Base-by-base conservation (phyloP, 2,329 filamentous ascomycete species). In the Pseudogymnoascus sp. region DNA sequence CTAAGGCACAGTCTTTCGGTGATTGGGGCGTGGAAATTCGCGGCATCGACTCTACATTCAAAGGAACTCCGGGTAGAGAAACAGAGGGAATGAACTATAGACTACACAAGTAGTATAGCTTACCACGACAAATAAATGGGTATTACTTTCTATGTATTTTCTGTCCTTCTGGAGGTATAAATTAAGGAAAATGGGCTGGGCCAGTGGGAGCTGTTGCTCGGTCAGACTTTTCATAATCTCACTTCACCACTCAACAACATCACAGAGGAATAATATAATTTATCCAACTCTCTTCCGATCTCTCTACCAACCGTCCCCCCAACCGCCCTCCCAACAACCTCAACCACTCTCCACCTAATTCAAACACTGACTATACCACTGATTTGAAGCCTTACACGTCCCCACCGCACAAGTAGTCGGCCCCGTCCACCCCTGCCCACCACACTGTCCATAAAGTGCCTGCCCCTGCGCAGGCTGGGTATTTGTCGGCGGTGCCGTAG, bases 1-100 rank as follows among this genome's bases (percentile, higher is more conserved):
- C 61, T 71, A 13, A 44, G 69, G 64, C 35, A 73, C 35, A 68
- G 57, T 60, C 62, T 65, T 66, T 41, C 3, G 61, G 67, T 71
- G 60, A 59, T 73, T 11, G 31, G 71, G 59, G 41, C 63, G 26
- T 71, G 69, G 68, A 63, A 65, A 63, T 62, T 24, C 39, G 64
- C 61, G 50, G 67, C 68, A 62, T 66, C 62, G 41, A 62, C 64
- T 60, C 31, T 64, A 17, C 58, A 15, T 60, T 64, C 21, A 33
- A 36, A 29, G 59, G 37, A 64, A 31, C 68, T 73, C 58, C 60
- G 64, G 59, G 33, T 71, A 15, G 21, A 47, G 5, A 67, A 67
- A 17, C 29, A 70, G 59, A 63, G 69, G 72, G 41, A 41, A 41
- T 41, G 15, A 15, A 3, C n/a, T 8, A 2, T 54, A 68, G 66